phyloP scores from a whole-genome alignment of 768 basidiomycete genomes.

The Phylloporus rhodoxanthus region DNA sequence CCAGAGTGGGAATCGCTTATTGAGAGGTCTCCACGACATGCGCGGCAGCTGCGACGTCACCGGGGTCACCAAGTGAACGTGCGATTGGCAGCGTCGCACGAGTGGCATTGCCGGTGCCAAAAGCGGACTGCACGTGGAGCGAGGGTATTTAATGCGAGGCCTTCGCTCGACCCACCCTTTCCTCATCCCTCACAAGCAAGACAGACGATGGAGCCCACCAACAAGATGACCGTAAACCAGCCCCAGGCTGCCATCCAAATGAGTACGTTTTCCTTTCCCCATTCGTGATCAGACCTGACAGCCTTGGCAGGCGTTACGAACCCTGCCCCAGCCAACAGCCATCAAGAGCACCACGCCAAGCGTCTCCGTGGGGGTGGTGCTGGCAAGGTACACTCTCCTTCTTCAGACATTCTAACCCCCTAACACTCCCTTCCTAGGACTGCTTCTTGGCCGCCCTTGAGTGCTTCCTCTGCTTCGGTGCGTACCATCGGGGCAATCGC shows the following conservation, averaged over 20 bases:
- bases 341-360: slow-evolving; percentile 41
- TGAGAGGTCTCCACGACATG: no score
- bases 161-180: not conserved
- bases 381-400: slow-evolving; percentile 42
- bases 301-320: slow-evolving; percentile 39
- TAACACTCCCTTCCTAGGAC: slow-evolving; percentile 38
- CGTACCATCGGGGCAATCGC: slow-evolving; percentile 17
- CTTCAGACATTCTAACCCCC: not conserved
- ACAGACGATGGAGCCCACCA: slow-evolving; percentile 28
- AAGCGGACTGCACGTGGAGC: not conserved
- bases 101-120: not conserved
- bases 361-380: slow-evolving; percentile 70
- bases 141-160: slow-evolving; percentile 14
- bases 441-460: slow-evolving; percentile 57
- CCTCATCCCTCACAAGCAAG: slow-evolving; percentile 22
- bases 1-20: no score
- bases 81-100: not conserved
- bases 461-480: slow-evolving; percentile 73
- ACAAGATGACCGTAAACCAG: slow-evolving; percentile 41
- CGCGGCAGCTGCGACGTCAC: no score
- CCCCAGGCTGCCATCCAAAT: slow-evolving; percentile 57
- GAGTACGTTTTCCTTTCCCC: slow-evolving; percentile 40
- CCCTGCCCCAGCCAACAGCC: slow-evolving; percentile 37
- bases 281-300: not conserved
- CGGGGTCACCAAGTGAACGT: no score